Percentiles rank a stretch among this genome's conserved stretches.
Conservation (phyloP, 352 stramenopile genomes). For the Phytophthora chlamydospora region DNA sequence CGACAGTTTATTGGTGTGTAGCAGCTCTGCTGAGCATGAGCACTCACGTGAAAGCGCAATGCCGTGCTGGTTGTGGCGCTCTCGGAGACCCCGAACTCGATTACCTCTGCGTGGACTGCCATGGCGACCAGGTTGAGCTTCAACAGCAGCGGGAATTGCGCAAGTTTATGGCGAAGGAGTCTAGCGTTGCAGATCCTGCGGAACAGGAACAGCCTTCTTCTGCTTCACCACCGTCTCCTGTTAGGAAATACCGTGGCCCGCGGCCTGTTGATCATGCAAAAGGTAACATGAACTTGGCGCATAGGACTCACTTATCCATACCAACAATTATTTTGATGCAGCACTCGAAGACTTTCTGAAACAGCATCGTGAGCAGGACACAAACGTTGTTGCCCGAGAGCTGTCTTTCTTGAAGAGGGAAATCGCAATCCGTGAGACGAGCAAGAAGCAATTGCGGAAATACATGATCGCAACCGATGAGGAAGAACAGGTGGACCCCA, state of each 20-base stretch:
- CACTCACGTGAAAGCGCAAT: slow-evolving; percentile 50
- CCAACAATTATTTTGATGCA: slow-evolving; percentile 8
- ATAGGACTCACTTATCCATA: too few relatives aligned
- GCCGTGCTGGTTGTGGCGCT: slow-evolving; percentile 59
- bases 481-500: slow-evolving; percentile 58
- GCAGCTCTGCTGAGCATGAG: too few relatives aligned
- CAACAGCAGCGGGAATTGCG: slow-evolving; percentile 49
- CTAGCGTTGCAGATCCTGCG: neutral
- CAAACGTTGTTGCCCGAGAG: slow-evolving; percentile 47
- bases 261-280: slow-evolving; percentile 60
- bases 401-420: slow-evolving; percentile 67
- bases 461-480: slow-evolving; percentile 77
- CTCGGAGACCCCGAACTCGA: slow-evolving; percentile 63
- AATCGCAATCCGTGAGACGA: slow-evolving; percentile 58
- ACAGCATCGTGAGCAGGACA: slow-evolving; percentile 47
- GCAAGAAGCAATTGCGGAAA: slow-evolving; percentile 60
- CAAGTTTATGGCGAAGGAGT: slow-evolving; percentile 33
- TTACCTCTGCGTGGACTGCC: slow-evolving; percentile 71
- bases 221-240: slow-evolving; percentile 10
- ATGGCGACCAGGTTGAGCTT: slow-evolving; percentile 57
- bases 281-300: too few relatives aligned
- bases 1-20: slow-evolving; percentile 1
- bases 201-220: neutral
- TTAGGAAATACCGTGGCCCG: slow-evolving; percentile 41
- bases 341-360: slow-evolving; percentile 58